phyloP scores from a whole-genome alignment of 768 basidiomycete species.

The Pleurotus cornucopiae region DNA sequence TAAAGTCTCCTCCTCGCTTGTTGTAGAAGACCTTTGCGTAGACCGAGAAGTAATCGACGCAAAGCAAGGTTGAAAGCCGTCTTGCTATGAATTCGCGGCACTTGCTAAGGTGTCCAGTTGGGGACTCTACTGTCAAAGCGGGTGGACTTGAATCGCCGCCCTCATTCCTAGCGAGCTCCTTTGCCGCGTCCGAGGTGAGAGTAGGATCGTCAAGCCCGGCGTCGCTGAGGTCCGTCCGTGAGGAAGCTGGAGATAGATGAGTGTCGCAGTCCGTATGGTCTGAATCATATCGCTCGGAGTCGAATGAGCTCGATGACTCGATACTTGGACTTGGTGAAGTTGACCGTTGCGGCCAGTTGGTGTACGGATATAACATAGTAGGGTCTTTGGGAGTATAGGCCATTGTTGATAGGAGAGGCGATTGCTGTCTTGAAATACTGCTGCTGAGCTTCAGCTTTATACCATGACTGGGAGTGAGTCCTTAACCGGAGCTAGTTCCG shows the following conservation, averaged over 20 bases:
- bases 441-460: no score
- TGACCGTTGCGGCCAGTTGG: background rate
- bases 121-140: background rate
- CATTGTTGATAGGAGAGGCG: no score
- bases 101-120: background rate
- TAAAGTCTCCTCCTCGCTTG: slow-evolving; percentile 1
- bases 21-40: background rate
- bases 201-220: background rate
- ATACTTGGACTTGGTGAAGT: background rate
- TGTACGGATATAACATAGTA: no score
- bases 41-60: background rate
- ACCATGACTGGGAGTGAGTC: no score
- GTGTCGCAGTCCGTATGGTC: background rate
- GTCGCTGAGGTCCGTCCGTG: background rate
- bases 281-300: background rate
- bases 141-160: background rate
- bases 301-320: background rate
- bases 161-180: background rate
- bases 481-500: no score
- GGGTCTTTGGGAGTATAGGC: no score
- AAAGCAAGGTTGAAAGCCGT: background rate
- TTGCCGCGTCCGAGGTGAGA: background rate
- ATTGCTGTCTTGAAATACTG: no score
- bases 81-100: background rate
- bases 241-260: background rate